Evolutionary conservation across 805 yeast species (phyloP).

Genomic region (Starmerella bacillaris): DNA sequence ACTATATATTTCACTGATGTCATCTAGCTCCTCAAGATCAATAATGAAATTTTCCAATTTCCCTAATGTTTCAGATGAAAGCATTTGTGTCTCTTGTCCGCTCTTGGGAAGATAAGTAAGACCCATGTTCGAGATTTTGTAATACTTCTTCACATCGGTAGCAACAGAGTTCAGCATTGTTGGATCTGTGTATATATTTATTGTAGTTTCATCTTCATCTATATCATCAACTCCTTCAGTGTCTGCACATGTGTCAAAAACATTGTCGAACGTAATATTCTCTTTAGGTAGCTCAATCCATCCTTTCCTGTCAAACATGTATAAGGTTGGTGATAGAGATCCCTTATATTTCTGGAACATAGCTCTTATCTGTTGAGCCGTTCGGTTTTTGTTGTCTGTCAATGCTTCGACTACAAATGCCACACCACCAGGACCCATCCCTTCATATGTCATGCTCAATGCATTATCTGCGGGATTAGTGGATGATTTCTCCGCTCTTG

Average conservation of each 20-base stretch:
- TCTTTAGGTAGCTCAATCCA: conserved; percentile 43
- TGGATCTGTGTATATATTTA: conserved; percentile 46
- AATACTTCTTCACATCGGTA: conserved; percentile 36
- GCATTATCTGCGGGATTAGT: conserved; percentile 61
- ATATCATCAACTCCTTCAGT: conserved; percentile 43
- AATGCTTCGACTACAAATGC: conserved; percentile 69
- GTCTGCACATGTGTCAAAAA: conserved; percentile 61
- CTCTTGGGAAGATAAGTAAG: conserved; percentile 54
- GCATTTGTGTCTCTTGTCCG: conserved; percentile 36
- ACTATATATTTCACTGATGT: conserved; percentile 62
- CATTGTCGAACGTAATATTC: conserved; percentile 36
- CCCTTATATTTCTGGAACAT: conserved; percentile 48
- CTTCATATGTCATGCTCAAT: conserved; percentile 55
- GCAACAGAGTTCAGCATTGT: conserved; percentile 45
- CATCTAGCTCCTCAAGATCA: conserved; percentile 60
- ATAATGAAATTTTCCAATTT: conserved; percentile 40
- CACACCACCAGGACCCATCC: conserved; percentile 83
- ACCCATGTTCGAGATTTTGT: conserved; percentile 50
- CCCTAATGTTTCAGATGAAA: conserved; percentile 35
- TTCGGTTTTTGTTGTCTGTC: conserved; percentile 75
- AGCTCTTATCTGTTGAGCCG: conserved; percentile 56
- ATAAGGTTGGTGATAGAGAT: conserved; percentile 57
- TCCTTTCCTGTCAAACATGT: conserved; percentile 64
- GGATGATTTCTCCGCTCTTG: conserved; percentile 27
- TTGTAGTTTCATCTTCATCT: conserved; percentile 20